Base-by-base conservation (phyloP, 164 flowering plant species). In the Aristolochia fimbriata region DNA sequence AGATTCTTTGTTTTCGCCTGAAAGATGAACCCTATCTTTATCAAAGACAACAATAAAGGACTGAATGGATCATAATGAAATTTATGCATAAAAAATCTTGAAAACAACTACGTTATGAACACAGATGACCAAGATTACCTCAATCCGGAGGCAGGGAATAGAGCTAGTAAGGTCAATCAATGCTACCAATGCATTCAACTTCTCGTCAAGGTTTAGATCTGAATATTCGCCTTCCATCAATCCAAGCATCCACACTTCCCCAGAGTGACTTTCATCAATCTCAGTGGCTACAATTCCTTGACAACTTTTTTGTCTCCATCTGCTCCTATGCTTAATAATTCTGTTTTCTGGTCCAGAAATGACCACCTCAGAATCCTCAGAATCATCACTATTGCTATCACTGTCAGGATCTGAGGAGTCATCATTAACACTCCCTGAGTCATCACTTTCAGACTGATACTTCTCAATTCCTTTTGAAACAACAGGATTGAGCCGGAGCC, bases 221-320 rank as follows among this genome's bases (percentile, higher is more conserved):
- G 90, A 84, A 77, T 93, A 93, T 72, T 93, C 97, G 63, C 98
- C 83, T 69, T 93, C 98, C 79, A 80, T 80, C 64, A 89, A 78
- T 27, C 94, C 98, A 59, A 87, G 68, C 68, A 87, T 65, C 98
- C 98, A 93, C 22, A 69, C 78, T 75, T 89, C 97, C 67, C 96
- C 96, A 4, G 90, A 76, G 62, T 80, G 76, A 72, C 92, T 87
- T 75, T 89, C 98, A 76, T 93, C 97, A 72, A 93, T 89, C 73
- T 89, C 98, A 69, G 71, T 75, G 64, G 63, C 47, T 15, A 70
- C 72, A 58, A 58, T 64, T 60, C 75, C 64, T 66, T 50, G 62
- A 48, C 67, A 68, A 59, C 51, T 74, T 30, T 67, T 68, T 59
- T 57, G 68, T 67, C 68, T 74, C 45, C 43, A 58, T 52, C 24